These are phyloP conservation scores for Ajuga reptans DNA, from an alignment of 305 asterid genomes.

Conservation along the genomic window DNA sequence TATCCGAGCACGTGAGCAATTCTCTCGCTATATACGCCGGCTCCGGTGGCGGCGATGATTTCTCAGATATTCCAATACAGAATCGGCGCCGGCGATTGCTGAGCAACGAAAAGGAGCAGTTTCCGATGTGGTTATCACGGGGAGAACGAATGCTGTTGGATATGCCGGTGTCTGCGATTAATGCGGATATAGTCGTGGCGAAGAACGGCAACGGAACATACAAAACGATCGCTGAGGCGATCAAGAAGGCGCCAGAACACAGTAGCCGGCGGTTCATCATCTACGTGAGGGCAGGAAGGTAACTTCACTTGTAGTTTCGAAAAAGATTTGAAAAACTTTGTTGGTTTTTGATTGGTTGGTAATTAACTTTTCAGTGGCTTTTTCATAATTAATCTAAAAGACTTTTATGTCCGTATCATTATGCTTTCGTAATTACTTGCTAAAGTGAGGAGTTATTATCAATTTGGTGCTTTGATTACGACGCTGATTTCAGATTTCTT, in stretches of 20 bases:
- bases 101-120: slow-evolving; percentile 25
- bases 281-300: slow-evolving; percentile 98
- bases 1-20: slow-evolving; percentile 66
- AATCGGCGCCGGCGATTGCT: slow-evolving; percentile 57
- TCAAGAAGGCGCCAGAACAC: slow-evolving; percentile 81
- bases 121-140: slow-evolving; percentile 68
- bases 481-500: slow-evolving; percentile 18
- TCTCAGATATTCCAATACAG: slow-evolving; percentile 54
- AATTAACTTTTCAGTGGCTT: background rate
- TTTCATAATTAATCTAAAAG: slow-evolving; percentile 17
- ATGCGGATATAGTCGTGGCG: slow-evolving; percentile 64
- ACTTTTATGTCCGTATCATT: slow-evolving; percentile 21
- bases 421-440: slow-evolving; percentile 24
- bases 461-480: background rate
- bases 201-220: slow-evolving; percentile 60
- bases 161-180: slow-evolving; percentile 45
- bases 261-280: slow-evolving; percentile 57
- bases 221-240: slow-evolving; percentile 76
- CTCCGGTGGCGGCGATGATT: slow-evolving; percentile 33
- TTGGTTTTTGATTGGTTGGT: background rate
- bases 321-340: slow-evolving; percentile 17
- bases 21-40: slow-evolving; percentile 67
- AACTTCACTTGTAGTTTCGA: slow-evolving; percentile 28
- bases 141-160: slow-evolving; percentile 52
- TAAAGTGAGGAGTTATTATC: slow-evolving; percentile 12